Base-by-base conservation (phyloP, 202 grass and related monocot species). In the Digitaria exilis region DNA sequence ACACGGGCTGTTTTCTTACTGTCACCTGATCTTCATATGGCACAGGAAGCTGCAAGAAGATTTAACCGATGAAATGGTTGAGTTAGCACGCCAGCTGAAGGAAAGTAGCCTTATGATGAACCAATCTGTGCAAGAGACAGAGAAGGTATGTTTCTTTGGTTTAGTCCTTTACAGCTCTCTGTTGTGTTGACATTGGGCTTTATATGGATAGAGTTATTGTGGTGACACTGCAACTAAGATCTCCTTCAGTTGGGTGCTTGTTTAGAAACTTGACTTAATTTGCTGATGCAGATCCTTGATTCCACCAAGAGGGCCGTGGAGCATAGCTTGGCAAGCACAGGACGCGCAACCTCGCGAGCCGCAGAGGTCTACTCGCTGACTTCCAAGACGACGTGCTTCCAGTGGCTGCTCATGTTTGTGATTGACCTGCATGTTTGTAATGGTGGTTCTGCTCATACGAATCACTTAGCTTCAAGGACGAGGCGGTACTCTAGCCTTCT, bases 11-110 rank as follows among this genome's bases (percentile, higher is more conserved):
- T 77, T 45, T 45, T 77, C 70, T 71, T 78, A 58, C 9, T 50
- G 31, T 34, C 13, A 75, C 43, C 30, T 41, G 19, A 71, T 77
- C 46, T 77, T 71, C 62, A 68, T 35, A 85, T 83, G 34, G 6
- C 43, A 42, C 83, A 98, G 96, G 84, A 90, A 90, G 48, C 88
- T 96, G 59, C 96, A 96, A 95, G 96, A 94, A 37, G 93, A 90
- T 88, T 76, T 98, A 75, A 94, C 91, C 3, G 96, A 98, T 34
- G 96, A 96, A 87, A 98, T 94, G 91, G 96, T 98, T 21, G 89
- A 80, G 9, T 84, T 98, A 75, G 96, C 89, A 75, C 87, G 75
- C 9, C 85, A 96, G 78, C 91, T 98, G 69, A 98, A 94, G 82
- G 93, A 96, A 82, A 81, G 91, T 46, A 96, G 91, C 82, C 79